These are phyloP conservation scores for Crucibulum laeve DNA, from an alignment of 768 basidiomycete species.

Conservation along the genomic window DNA sequence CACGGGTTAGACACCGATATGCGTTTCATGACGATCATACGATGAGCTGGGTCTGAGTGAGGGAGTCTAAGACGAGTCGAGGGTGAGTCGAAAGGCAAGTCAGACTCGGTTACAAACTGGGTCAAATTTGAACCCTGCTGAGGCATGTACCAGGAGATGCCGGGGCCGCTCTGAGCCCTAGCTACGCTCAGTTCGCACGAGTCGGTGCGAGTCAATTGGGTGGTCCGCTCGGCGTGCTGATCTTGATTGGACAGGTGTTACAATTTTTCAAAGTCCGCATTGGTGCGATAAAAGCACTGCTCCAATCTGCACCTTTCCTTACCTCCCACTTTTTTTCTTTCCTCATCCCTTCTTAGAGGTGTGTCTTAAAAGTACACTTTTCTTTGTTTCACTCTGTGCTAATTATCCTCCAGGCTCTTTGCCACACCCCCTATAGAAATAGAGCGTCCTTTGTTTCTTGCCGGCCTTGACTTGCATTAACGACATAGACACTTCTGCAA, in stretches of 20 bases:
- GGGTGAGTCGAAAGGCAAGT: too few relatives aligned
- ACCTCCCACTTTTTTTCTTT: slow-evolving; percentile 29
- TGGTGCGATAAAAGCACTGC: slow-evolving; percentile 14
- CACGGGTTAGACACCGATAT: too few relatives aligned
- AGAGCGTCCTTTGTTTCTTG: slow-evolving; percentile 67
- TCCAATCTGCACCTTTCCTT: slow-evolving; percentile 22
- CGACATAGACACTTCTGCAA: slow-evolving; percentile 31
- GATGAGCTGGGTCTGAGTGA: too few relatives aligned
- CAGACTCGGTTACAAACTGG: too few relatives aligned
- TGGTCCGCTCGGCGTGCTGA: slow-evolving; percentile 11
- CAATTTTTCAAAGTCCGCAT: slow-evolving; percentile 41
- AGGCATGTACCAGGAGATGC: not conserved
- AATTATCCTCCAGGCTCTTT: slow-evolving; percentile 25
- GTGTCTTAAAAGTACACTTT: slow-evolving; percentile 7
- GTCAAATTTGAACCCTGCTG: too few relatives aligned
- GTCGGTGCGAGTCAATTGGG: slow-evolving; percentile 1
- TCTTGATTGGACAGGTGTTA: slow-evolving; percentile 12
- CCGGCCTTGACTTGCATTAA: slow-evolving; percentile 44
- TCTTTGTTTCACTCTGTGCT: slow-evolving; percentile 3
- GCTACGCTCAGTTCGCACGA: not conserved
- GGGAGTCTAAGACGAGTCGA: too few relatives aligned
- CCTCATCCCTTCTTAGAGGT: slow-evolving; percentile 38
- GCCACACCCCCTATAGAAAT: slow-evolving; percentile 42
- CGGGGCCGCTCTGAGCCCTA: not conserved
- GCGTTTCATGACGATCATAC: too few relatives aligned